Evolutionary conservation across 2,329 filamentous ascomycete species (phyloP), one percentile per base, ranked within the genome.

Genomic region (Talaromyces albobiverticillius): DNA sequence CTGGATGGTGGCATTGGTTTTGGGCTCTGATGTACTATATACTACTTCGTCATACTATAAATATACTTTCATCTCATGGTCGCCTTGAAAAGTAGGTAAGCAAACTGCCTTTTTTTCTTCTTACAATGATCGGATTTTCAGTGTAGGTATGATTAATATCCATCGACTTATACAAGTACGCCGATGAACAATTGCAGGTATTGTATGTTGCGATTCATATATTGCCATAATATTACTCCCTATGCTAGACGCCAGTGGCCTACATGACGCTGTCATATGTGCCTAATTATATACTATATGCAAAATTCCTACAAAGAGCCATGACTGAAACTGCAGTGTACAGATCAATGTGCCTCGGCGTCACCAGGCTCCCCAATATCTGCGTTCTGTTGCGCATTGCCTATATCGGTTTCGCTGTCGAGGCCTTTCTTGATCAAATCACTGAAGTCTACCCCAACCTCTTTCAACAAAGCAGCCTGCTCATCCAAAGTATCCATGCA

Each of bases 381-480:
- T 4, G 22, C 41, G 3, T 47, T 59, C 46, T 22, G 29, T 22
- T 41, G 38, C n/a, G 16, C 47, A 23, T 36, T 25, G 10, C 41
- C 23, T 9, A 43, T 20, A 10, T 29, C 45, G 23, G 36, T 6
- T 31, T 25, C 49, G 32, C 38, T 29, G 11, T 48, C 49, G 25
- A 75, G 55, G 6, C 67, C 84, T 60, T 79, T 79, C 14, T 88
- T 89, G 13, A 96, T 85, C 53, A 97, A 72, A 61, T 89, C 89
- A 53, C 82, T 83, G 67, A 99, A 97, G 70, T 99, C 93, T 29
- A 99, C 75, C 0, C 92, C 92, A 20, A 96, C 92, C 57, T 95
- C 89, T 5, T 82, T 82, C 55, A 99, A 76, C 77, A 94, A 85
- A 55, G 79, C 80, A 0, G 90, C 90, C 72, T 97, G 92, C 51